These are phyloP conservation scores for Chytridium lagenaria DNA, from an alignment of 371 early-diverging fungal species.

Conservation along the genomic window DNA sequence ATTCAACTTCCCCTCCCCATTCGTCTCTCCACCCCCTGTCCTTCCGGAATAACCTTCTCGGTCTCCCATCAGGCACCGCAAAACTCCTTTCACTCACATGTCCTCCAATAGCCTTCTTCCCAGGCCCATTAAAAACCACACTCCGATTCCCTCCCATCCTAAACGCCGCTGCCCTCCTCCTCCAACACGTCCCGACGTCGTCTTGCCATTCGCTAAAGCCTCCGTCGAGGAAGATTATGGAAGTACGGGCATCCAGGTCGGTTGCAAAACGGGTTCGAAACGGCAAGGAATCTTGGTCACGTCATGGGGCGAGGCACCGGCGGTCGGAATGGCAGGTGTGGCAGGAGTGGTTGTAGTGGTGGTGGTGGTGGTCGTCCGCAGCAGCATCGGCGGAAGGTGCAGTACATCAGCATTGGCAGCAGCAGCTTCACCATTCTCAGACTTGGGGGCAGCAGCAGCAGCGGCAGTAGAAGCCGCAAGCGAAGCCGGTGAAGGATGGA, in stretches of 20 bases:
- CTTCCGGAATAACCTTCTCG: constrained; percentile 1
- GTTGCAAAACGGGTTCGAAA: constrained; percentile 33
- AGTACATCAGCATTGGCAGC: not conserved
- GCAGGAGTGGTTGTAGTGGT: not conserved
- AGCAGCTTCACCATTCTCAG: not conserved
- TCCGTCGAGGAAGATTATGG: too few species aligned
- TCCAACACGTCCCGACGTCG: not conserved
- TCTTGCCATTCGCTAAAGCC: constrained; percentile 18
- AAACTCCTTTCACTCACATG: constrained; percentile 24
- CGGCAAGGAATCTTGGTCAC: constrained; percentile 28
- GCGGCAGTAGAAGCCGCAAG: not conserved
- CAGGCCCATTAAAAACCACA: constrained; percentile 17
- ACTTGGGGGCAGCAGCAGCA: not conserved
- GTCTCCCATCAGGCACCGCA: constrained; percentile 33
- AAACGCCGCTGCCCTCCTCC: not conserved
- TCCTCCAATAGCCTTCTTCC: not conserved
- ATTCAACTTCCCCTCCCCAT: not conserved
- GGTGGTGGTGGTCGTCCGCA: not conserved
- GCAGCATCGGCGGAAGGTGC: not conserved
- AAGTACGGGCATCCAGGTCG: constrained; percentile 31
- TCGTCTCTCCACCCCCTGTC: not conserved
- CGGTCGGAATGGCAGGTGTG: not conserved
- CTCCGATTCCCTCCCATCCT: constrained; percentile 12
- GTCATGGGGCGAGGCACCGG: not conserved
- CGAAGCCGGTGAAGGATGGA: constrained; percentile 29